Conservation (phyloP, 1,139 yeast genomes). For the Zygoascus hellenicus region DNA sequence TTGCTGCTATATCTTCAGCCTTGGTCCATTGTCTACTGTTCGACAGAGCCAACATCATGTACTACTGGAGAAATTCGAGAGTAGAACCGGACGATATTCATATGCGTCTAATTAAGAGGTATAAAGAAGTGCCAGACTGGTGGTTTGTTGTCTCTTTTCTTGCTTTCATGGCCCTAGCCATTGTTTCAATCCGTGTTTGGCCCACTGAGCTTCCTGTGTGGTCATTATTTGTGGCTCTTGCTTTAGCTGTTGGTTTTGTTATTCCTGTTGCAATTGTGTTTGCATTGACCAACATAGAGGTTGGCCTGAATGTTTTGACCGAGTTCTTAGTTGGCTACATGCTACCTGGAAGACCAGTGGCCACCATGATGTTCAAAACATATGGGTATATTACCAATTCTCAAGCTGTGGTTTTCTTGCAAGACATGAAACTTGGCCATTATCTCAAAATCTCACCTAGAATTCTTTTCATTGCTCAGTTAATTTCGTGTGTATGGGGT, state of each 20-base stretch:
- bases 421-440: slow-evolving; percentile 59
- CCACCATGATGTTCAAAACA: slow-evolving; percentile 56
- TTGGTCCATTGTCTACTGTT: slow-evolving; percentile 49
- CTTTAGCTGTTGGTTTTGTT: slow-evolving; percentile 46
- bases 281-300: slow-evolving; percentile 50
- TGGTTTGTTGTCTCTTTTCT: slow-evolving; percentile 50
- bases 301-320: slow-evolving; percentile 55
- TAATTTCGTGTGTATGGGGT: slow-evolving; percentile 35
- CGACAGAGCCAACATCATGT: slow-evolving; percentile 50
- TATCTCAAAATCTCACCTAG: slow-evolving; percentile 60
- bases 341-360: slow-evolving; percentile 56
- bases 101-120: slow-evolving; percentile 53
- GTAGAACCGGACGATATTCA: slow-evolving; percentile 54
- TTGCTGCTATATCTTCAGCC: slow-evolving; percentile 59
- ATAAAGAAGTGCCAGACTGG: slow-evolving; percentile 62
- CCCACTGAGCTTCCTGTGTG: slow-evolving; percentile 41
- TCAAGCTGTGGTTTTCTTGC: slow-evolving; percentile 51
- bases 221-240: slow-evolving; percentile 51
- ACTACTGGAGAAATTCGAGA: slow-evolving; percentile 41
- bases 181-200: slow-evolving; percentile 44
- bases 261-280: slow-evolving; percentile 51
- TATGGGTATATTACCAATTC: slow-evolving; percentile 54
- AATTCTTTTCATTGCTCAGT: slow-evolving; percentile 51
- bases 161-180: slow-evolving; percentile 45
- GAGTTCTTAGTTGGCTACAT: slow-evolving; percentile 61